A percentile compares a stretch with the other conserved stretches of the same genome.
phyloP scores from a whole-genome alignment of 2,329 filamentous ascomycete genomes.

The Curvularia eragrostidis region DNA sequence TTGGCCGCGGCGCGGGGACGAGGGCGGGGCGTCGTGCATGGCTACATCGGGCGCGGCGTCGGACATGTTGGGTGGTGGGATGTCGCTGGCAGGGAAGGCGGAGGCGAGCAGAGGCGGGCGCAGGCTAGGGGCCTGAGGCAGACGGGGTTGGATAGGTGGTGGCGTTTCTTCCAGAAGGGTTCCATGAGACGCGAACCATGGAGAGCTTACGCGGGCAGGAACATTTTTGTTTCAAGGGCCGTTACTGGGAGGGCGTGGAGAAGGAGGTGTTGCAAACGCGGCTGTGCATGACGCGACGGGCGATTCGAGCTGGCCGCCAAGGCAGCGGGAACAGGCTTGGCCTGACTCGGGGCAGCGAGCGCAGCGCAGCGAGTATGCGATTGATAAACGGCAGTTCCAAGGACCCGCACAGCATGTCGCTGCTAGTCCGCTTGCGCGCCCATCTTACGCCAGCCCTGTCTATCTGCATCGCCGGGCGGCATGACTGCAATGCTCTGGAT shows the following conservation, averaged over 20 bases:
- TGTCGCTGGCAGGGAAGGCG: constrained; percentile 29
- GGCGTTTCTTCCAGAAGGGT: constrained; percentile 36
- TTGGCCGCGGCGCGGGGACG: constrained; percentile 22
- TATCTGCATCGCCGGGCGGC: constrained; percentile 8
- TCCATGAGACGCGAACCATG: constrained; percentile 21
- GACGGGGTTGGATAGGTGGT: constrained; percentile 25
- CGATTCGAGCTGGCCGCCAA: constrained; percentile 17
- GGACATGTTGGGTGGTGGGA: constrained; percentile 20
- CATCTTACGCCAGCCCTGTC: constrained; percentile 12
- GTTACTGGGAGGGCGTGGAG: constrained; percentile 7
- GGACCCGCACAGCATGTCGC: constrained; percentile 21
- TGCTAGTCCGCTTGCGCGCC: constrained; percentile 8
- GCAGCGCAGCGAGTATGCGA: constrained; percentile 36
- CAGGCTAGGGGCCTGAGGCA: constrained; percentile 26
- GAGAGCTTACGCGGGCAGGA: constrained; percentile 25
- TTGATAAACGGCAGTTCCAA: constrained; percentile 23
- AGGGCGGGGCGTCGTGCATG: constrained; percentile 18
- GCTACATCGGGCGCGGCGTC: constrained; percentile 23
- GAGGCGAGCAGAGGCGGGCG: constrained; percentile 28
- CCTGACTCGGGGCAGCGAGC: neutral
- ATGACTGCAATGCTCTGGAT: constrained; percentile 14
- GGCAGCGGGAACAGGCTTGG: constrained; percentile 18
- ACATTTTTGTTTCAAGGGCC: constrained; percentile 36
- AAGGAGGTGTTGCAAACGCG: constrained; percentile 9
- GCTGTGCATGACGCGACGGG: constrained; percentile 27